phyloP scores from a whole-genome alignment of 495 filamentous ascomycete genomes.

The Trypethelium eluteriae region DNA sequence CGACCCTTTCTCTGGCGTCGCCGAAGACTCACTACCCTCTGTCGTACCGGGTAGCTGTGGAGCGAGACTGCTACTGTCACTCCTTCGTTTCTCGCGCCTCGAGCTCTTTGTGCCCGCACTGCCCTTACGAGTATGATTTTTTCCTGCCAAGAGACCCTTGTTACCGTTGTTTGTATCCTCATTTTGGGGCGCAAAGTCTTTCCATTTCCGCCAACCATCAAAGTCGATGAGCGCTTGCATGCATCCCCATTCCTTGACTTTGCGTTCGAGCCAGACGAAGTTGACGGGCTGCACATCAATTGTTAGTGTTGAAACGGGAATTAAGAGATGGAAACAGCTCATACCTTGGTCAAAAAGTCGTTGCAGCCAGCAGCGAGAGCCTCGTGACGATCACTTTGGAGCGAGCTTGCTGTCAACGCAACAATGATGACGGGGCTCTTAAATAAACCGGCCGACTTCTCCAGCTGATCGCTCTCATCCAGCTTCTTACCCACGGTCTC shows the following conservation, averaged over 20 bases:
- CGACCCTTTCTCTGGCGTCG: conserved; percentile 1
- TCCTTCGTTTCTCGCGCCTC: background rate
- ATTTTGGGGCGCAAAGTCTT: conserved; percentile 46
- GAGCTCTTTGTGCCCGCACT: background rate
- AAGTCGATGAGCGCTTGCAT: conserved; percentile 99
- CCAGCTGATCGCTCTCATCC: conserved; percentile 12
- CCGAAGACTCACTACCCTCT: background rate
- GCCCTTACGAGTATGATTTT: conserved; percentile 11
- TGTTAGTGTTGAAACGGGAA: conserved; percentile 19
- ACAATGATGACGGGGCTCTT: conserved; percentile 97
- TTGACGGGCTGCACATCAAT: conserved; percentile 66
- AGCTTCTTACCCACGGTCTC: conserved; percentile 45
- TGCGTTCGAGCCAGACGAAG: conserved; percentile 94
- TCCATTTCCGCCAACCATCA: conserved; percentile 97
- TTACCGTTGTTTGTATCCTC: conserved; percentile 10
- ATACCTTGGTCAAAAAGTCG: conserved; percentile 95
- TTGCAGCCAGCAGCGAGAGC: conserved; percentile 94
- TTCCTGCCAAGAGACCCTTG: conserved; percentile 6
- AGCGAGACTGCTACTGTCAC: background rate
- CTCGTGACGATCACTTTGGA: conserved; percentile 92
- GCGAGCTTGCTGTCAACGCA: conserved; percentile 81
- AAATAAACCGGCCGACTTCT: conserved; percentile 49
- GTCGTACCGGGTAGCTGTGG: background rate
- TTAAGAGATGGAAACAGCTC: conserved; percentile 22
- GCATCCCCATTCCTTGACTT: conserved; percentile 98